Percentiles rank a stretch among this genome's conserved stretches.
Conservation (phyloP, 495 filamentous ascomycete genomes). For the Podospora sp. region DNA sequence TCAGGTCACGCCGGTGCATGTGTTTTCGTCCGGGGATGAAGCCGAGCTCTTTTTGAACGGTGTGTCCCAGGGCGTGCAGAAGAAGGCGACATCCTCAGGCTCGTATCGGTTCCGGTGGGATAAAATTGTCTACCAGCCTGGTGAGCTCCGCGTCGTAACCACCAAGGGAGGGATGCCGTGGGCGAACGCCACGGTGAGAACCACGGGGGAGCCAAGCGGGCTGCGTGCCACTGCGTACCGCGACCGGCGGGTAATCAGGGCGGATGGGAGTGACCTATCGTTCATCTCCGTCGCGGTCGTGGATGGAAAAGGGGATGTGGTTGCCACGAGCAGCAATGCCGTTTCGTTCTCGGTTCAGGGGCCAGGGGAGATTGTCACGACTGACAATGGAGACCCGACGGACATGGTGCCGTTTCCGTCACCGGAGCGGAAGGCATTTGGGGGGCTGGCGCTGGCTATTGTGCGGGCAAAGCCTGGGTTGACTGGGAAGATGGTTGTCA, state of each 20-base stretch:
- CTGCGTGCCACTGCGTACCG: constrained; percentile 37
- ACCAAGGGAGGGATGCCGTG: constrained; percentile 47
- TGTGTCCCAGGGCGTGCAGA: constrained; percentile 39
- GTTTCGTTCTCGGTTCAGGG: constrained; percentile 48
- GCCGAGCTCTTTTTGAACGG: constrained; percentile 57
- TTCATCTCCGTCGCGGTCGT: constrained; percentile 46
- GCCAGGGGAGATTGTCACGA: constrained; percentile 47
- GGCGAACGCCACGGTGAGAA: constrained; percentile 44
- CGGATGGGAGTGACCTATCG: constrained; percentile 46
- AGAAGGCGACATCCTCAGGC: constrained; percentile 29
- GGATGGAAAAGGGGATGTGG: constrained; percentile 41
- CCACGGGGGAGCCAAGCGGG: constrained; percentile 35
- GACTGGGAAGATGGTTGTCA: constrained; percentile 38
- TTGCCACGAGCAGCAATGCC: constrained; percentile 40
- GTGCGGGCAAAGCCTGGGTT: constrained; percentile 38
- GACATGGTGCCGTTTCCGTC: constrained; percentile 50
- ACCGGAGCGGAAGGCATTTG: constrained; percentile 45
- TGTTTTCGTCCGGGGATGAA: constrained; percentile 49
- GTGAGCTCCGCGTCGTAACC: constrained; percentile 46
- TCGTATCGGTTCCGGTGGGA: constrained; percentile 55
- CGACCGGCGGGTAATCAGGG: constrained; percentile 40
- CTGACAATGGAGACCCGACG: constrained; percentile 51
- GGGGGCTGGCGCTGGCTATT: constrained; percentile 47
- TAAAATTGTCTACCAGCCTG: constrained; percentile 45
- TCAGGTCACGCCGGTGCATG: constrained; percentile 52